These are phyloP conservation scores for Saturnispora saitoi DNA, from an alignment of 805 yeast genomes.

Conservation along the genomic window DNA sequence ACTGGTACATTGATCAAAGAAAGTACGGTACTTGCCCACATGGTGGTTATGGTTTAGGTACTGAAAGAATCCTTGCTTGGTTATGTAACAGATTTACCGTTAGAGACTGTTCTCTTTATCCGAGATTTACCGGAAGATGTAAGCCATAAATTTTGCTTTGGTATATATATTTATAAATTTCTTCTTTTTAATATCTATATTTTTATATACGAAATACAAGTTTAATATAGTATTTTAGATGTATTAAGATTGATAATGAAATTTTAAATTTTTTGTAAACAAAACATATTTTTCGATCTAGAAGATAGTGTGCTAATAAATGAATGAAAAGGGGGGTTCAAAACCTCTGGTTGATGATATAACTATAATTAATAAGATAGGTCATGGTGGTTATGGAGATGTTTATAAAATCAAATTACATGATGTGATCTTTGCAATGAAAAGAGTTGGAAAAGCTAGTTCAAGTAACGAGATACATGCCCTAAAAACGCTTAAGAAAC, in stretches of 20 bases:
- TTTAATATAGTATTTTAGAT: not conserved
- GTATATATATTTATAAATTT: not conserved
- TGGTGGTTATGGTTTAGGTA: constrained; percentile 98
- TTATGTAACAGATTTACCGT: constrained; percentile 95
- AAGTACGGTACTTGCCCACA: constrained; percentile 97
- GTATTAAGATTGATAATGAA: not conserved
- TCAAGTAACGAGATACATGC: not conserved
- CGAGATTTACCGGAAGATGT: constrained; percentile 97
- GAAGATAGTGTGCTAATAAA: not conserved
- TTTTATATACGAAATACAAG: not conserved
- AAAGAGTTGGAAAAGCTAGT: constrained; percentile 14
- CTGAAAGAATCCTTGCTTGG: constrained; percentile 98
- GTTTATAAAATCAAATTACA: constrained; percentile 42
- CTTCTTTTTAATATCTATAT: not conserved
- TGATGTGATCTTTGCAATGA: constrained; percentile 20
- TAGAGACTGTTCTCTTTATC: constrained; percentile 95
- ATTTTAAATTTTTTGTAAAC: not conserved
- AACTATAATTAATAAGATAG: constrained; percentile 32
- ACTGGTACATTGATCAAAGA: constrained; percentile 95
- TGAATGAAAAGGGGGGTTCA: not conserved
- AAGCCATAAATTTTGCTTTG: constrained; percentile 50
- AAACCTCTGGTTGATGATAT: not conserved
- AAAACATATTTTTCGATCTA: not conserved
- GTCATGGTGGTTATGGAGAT: constrained; percentile 86
- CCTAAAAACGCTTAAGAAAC: not conserved